phyloP scores from a whole-genome alignment of 495 filamentous ascomycete genomes.

The Neurospora tetraspora region DNA sequence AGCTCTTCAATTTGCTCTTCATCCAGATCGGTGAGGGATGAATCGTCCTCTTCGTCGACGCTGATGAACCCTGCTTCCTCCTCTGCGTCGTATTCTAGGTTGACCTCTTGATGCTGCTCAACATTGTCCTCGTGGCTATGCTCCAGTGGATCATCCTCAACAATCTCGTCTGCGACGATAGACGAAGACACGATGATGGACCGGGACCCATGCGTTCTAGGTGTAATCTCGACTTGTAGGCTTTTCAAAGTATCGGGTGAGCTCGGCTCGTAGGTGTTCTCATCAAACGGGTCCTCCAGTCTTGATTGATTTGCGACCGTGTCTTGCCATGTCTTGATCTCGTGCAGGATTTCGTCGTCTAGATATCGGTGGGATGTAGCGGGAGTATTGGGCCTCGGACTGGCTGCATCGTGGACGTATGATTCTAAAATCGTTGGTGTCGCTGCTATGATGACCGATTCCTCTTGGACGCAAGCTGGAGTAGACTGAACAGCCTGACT shows the following conservation, averaged over 20 bases:
- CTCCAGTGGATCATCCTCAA: neutral
- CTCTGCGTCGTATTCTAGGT: neutral
- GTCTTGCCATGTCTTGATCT: conserved; percentile 12
- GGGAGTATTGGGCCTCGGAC: neutral
- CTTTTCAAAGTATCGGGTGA: neutral
- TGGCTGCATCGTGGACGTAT: neutral
- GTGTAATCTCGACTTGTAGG: neutral
- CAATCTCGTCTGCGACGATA: neutral
- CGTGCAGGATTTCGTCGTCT: conserved; percentile 1
- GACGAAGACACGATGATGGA: neutral
- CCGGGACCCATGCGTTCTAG: neutral
- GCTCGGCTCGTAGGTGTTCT: neutral
- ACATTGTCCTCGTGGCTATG: neutral
- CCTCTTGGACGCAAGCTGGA: conserved; percentile 1
- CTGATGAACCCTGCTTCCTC: neutral
- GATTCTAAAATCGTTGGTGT: neutral
- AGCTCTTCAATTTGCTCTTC: neutral
- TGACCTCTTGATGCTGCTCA: neutral
- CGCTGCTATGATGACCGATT: neutral
- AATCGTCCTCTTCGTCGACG: neutral
- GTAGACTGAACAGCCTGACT: neutral
- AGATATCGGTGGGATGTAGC: neutral
- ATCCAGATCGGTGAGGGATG: neutral
- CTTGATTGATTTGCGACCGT: neutral
- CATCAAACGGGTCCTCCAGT: neutral